Percentiles rank a stretch among this genome's conserved stretches.
Evolutionary conservation across 2,329 filamentous ascomycete species (phyloP).

Genomic region (Dothidotthia symphoricarpi): DNA sequence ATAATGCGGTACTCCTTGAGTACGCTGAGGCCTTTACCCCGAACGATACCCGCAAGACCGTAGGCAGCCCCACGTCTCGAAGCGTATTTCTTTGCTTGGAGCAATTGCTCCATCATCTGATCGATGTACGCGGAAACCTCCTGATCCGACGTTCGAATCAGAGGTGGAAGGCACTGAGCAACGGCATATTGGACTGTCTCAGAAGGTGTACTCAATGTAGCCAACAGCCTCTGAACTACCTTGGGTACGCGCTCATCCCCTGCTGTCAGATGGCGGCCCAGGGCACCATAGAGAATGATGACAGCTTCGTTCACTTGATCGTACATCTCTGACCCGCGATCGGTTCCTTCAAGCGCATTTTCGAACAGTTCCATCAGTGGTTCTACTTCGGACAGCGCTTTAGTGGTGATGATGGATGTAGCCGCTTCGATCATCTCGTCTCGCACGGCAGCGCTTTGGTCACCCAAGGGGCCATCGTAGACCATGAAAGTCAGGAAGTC

Average conservation of each 20-base stretch:
- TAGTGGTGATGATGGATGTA: conserved; percentile 73
- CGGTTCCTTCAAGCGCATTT: conserved; percentile 77
- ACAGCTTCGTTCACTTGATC: conserved; percentile 96
- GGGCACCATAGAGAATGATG: conserved; percentile 92
- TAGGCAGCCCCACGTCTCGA: conserved; percentile 90
- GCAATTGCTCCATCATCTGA: conserved; percentile 75
- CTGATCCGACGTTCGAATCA: conserved; percentile 77
- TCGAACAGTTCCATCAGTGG: conserved; percentile 92
- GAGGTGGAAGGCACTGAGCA: conserved; percentile 85
- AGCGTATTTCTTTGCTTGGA: conserved; percentile 89
- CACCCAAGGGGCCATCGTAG: conserved; percentile 80
- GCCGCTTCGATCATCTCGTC: conserved; percentile 91
- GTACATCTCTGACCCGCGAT: conserved; percentile 74
- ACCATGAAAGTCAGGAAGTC: conserved; percentile 83
- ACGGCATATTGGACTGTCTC: conserved; percentile 97
- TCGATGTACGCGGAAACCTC: conserved; percentile 78
- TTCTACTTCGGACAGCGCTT: conserved; percentile 81
- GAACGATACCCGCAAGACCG: conserved; percentile 84
- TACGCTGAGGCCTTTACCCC: conserved; percentile 79
- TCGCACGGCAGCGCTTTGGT: conserved; percentile 73
- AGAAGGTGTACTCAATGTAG: conserved; percentile 88
- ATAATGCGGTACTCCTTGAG: conserved; percentile 85
- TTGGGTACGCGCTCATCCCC: conserved; percentile 86
- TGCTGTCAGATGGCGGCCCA: conserved; percentile 79
- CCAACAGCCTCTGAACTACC: conserved; percentile 81